Evolutionary conservation across 176 grass and related monocot species (phyloP), one percentile per base, ranked within the genome.

Genomic region (Alloteropsis semialata): DNA sequence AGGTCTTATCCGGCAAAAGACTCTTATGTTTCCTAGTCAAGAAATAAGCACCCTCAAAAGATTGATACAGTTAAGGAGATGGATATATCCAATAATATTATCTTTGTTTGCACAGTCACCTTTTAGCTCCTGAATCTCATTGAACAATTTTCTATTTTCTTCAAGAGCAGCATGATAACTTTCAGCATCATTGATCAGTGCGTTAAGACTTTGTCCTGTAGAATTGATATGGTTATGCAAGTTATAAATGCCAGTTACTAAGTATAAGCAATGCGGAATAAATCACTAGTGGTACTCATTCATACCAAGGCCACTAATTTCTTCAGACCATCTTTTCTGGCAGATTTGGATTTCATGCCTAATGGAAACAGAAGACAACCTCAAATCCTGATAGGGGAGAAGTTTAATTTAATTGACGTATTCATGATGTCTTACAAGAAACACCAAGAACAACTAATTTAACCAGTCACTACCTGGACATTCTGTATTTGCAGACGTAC

Each of bases 91-190:
- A 83, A 81, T 43, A 37, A 38, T 28, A 10, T 32, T 7, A 55
- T 29, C 2, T 29, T 82, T 86, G 51, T 51, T 79, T 63, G 14
- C 17, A 72, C 33, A 75, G 34, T 50, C 61, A 97, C 94, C 94
- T 97, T 94, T 97, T 85, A 97, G 79, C 88, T 97, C 94, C 72
- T 88, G 94, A 83, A 97, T 84, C 79, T 97, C 85, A 21, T 97
- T 97, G 65, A 88, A 91, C 68, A 97, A 62, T 78, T 79, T 88
- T 68, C 83, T 81, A 22, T 97, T 97, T 83, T 97, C 92, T 82
- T 89, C 85, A 64, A 97, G 88, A 74, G 82, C 76, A 84, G 80
- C 77, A 81, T 85, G 85, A 82, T 94, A 94, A 53, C 82, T 90
- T 82, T 92, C 85, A 85, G 92, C 83, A 64, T 78, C 80, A 75